A percentile compares a stretch with the other conserved stretches of the same genome.
These are phyloP conservation scores for Phalaenopsis aphrodite DNA, from an alignment of 106 monocot species.

Conservation along the genomic window DNA sequence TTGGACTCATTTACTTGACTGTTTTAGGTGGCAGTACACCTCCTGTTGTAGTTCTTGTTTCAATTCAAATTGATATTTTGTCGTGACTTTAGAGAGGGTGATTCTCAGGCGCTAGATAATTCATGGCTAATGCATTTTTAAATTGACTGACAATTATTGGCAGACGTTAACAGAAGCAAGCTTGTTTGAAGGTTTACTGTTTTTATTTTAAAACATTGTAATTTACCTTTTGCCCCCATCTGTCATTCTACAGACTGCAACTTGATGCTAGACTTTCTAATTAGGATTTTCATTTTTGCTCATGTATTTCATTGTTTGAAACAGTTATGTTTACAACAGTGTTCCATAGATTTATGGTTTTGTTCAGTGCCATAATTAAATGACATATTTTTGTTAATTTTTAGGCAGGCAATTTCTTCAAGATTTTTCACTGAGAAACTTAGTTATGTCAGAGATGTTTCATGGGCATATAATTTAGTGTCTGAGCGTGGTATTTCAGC, in stretches of 20 bases:
- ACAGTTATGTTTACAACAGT: not conserved
- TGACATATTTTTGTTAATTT: not conserved
- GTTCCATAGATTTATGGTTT: not conserved
- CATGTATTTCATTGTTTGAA: not conserved
- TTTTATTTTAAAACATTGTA: not conserved
- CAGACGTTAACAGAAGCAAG: not conserved
- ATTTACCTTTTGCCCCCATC: not conserved
- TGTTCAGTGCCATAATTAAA: not conserved
- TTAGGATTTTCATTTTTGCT: not conserved
- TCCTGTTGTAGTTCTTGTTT: not conserved
- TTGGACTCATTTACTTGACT: too few relatives aligned
- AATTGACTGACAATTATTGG: not conserved
- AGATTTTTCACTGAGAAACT: not conserved
- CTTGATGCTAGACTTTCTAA: not conserved
- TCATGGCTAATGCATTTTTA: not conserved
- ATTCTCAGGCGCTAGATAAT: not conserved
- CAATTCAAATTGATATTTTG: not conserved
- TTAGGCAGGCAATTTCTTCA: slow-evolving; percentile 2
- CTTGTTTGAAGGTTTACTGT: not conserved
- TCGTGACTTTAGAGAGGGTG: not conserved
- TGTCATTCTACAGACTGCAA: not conserved
- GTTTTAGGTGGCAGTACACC: not conserved
- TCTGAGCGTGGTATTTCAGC: slow-evolving; percentile 25
- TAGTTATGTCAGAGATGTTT: slow-evolving; percentile 12
- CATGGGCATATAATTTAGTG: slow-evolving; percentile 17